Base-by-base conservation (phyloP, 805 yeast species). In the Kuraishia cidri region DNA sequence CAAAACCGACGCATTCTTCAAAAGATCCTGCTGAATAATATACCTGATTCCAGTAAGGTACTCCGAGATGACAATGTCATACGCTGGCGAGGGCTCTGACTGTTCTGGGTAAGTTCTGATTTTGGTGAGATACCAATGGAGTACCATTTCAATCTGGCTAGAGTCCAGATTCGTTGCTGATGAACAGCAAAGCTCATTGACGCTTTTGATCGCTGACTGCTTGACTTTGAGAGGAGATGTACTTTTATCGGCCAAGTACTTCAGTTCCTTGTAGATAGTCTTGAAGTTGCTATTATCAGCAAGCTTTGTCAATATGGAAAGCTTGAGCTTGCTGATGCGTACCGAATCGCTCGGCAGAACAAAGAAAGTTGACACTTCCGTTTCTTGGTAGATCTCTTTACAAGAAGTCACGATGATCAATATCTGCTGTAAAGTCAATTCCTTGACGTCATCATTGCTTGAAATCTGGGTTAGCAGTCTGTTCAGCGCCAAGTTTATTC, bases 11-110 rank as follows among this genome's bases (percentile, higher is more conserved):
- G 73, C 53, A 37, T 83, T 72, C 14, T 60, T 64, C 20, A 56
- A 49, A 5, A 80, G 72, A 37, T 75, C 62, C 40, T 67, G 69
- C 49, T 84, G 94, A 24, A 87, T 72, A 39, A 87, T 55, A 40
- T 69, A 72, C 30, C 96, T 62, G 5, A 88, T 65, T 3, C 86
- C 84, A 5, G 83, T 73, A 4, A 88, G 65, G 32, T 79, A 64
- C 44, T 85, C 92, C 34, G 75, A 70, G 26, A 75, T 62, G 4
- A 79, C 33, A 6, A 32, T 51, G 15, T 45, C 36, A 4, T 8
- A 5, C 13, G 15, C 19, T 5, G 19, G 6, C 6, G 15, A 12
- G 18, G 46, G 34, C 20, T 38, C 68, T n/a, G n/a, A n/a, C n/a
- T n/a, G n/a, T n/a, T n/a, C n/a, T n/a, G n/a, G n/a, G n/a, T n/a